Evolutionary conservation across 495 filamentous ascomycete species (phyloP), one percentile per base, ranked within the genome.

Genomic region (Achaetomiella virescens): DNA sequence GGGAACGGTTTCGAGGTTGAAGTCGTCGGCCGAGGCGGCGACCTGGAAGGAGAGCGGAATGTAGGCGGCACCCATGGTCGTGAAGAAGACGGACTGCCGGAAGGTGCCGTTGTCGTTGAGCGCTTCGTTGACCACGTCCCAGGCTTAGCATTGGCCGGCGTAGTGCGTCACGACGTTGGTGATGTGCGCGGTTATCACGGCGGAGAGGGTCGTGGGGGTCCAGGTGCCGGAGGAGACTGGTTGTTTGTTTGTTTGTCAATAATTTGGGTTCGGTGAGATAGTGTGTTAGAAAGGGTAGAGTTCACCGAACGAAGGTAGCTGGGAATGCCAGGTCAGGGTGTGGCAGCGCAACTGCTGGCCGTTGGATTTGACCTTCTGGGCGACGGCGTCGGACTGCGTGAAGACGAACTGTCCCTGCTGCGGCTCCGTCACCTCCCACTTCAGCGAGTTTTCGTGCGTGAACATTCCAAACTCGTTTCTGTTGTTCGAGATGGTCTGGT

Each of bases 291-390:
- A 18, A 27, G 20, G 22, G 31, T 11, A 14, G 18, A 11, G 57
- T 51, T 14, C 43, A 70, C 77, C 74, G 72, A 79, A 85, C 25
- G 55, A 68, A 1, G 83, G 80, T 9, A 86, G 63, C 51, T 87
- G 81, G 6, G 71, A 73, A 58, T 84, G 72, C 83, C 80, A 87
- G 3, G 81, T 78, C n/a, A 85, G 67, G 12, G 75, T 81, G 59
- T 85, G 80, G 48, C 80, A 84, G 36, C 81, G 65, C 33, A 85
- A 61, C 27, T 75, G 64, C 62, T 84, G 76, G 15, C 74, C 72
- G 53, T 81, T 79, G 20, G 58, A 58, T 53, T 70, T 58, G 1
- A 81, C 80, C 40, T 77, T 61, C 17, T 70, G 44, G 12, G 71
- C 70, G 58, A 84, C 66, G 22, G 64, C 59, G 57, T 82, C 78